phyloP scores from a whole-genome alignment of 2,329 filamentous ascomycete genomes.

The Tolypocladium pustulatum region DNA sequence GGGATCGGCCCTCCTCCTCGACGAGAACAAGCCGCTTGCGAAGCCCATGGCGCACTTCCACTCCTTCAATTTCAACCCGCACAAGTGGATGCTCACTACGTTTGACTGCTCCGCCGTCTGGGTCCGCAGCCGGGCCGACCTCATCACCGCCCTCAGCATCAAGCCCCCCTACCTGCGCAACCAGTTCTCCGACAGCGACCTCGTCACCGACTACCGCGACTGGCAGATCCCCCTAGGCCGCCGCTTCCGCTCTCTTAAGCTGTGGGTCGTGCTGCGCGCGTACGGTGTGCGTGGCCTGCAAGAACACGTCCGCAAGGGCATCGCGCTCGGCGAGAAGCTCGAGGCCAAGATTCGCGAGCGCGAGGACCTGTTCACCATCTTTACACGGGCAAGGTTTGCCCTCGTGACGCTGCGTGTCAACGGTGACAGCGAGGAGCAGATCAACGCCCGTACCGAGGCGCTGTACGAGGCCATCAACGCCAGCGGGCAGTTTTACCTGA shows the following conservation, averaged over 20 bases:
- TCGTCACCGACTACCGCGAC: conserved; percentile 91
- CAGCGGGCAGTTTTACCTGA: conserved; percentile 72
- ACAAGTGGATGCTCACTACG: conserved; percentile 94
- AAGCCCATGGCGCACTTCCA: conserved; percentile 58
- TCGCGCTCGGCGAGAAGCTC: conserved; percentile 62
- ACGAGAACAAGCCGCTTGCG: conserved; percentile 66
- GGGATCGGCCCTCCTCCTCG: conserved; percentile 70
- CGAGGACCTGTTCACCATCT: conserved; percentile 62
- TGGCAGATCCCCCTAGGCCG: conserved; percentile 94
- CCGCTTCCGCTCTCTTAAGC: conserved; percentile 79
- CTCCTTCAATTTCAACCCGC: conserved; percentile 91
- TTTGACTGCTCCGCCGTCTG: conserved; percentile 80
- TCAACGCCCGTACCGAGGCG: conserved; percentile 59
- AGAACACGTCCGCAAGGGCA: conserved; percentile 58
- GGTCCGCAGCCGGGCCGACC: conserved; percentile 61
- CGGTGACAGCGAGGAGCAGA: conserved; percentile 34
- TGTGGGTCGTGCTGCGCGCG: conserved; percentile 85
- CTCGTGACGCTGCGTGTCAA: conserved; percentile 63
- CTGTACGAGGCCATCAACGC: conserved; percentile 68
- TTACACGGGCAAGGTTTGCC: conserved; percentile 66
- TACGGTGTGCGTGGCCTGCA: conserved; percentile 72
- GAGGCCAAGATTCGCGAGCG: conserved; percentile 46
- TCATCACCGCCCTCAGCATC: conserved; percentile 72
- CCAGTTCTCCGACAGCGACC: conserved; percentile 64
- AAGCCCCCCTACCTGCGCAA: conserved; percentile 76